Evolutionary conservation across 2,329 filamentous ascomycete genomes (phyloP).

Genomic region (Ophiognomonia clavigignenti-juglandacearum): DNA sequence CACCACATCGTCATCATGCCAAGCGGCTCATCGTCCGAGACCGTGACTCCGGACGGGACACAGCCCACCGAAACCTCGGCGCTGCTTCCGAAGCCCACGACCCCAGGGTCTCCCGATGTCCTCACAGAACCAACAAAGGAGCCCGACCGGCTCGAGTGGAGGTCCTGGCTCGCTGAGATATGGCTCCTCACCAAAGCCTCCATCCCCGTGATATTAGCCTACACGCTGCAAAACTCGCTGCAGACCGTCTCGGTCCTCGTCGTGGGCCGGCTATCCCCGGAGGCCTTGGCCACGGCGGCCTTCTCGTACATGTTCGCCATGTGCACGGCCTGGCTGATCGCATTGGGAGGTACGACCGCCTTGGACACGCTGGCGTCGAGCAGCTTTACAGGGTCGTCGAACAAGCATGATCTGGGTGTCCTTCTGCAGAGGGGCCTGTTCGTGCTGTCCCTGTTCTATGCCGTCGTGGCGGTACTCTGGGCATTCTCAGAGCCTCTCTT

Average conservation of each 20-base stretch:
- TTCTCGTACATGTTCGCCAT: slow-evolving; percentile 95
- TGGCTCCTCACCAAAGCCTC: slow-evolving; percentile 64
- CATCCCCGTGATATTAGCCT: slow-evolving; percentile 75
- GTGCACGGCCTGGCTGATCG: slow-evolving; percentile 83
- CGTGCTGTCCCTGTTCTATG: slow-evolving; percentile 67
- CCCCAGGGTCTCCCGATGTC: neutral
- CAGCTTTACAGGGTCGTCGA: slow-evolving; percentile 74
- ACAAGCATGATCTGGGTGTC: slow-evolving; percentile 73
- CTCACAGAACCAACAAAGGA: slow-evolving; percentile 2
- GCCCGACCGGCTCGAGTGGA: slow-evolving; percentile 27
- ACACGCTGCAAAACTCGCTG: slow-evolving; percentile 78
- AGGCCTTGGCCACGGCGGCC: slow-evolving; percentile 74
- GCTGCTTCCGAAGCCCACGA: slow-evolving; percentile 15
- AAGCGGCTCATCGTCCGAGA: slow-evolving; percentile 10
- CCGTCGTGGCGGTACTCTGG: slow-evolving; percentile 70
- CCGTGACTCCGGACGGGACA: slow-evolving; percentile 6
- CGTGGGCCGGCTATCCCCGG: slow-evolving; percentile 72
- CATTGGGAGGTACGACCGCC: slow-evolving; percentile 78
- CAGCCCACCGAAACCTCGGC: slow-evolving; percentile 15
- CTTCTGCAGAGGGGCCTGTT: slow-evolving; percentile 73
- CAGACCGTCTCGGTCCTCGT: slow-evolving; percentile 80
- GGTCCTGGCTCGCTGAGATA: slow-evolving; percentile 51
- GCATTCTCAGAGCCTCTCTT: slow-evolving; percentile 71
- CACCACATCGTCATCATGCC: slow-evolving; percentile 1
- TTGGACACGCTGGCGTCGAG: slow-evolving; percentile 81